phyloP scores from a whole-genome alignment of 164 flowering plant species.

The Vitis labrusca region DNA sequence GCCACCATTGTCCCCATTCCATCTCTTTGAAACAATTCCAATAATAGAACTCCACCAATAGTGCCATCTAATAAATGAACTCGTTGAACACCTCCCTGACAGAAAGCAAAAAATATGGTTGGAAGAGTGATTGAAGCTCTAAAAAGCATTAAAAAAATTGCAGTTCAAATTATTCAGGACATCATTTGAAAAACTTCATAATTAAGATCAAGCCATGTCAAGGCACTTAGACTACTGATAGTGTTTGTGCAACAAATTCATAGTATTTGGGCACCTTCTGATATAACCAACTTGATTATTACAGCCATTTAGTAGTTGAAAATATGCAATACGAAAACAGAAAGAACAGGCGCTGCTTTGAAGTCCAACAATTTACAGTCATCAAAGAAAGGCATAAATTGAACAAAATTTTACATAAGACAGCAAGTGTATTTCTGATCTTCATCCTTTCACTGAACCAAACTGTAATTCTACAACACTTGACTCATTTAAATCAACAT shows the following conservation, averaged over 20 bases:
- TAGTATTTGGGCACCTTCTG: too few species aligned
- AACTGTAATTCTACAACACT: too few species aligned
- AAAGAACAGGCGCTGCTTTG: background rate
- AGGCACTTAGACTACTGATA: background rate
- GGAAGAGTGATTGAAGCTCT: background rate
- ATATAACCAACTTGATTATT: too few species aligned
- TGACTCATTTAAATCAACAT: too few species aligned
- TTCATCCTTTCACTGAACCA: background rate
- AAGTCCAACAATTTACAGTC: background rate
- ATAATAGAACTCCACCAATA: constrained; percentile 66
- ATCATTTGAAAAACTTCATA: too few species aligned
- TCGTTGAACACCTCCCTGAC: constrained; percentile 98
- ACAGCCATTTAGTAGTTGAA: too few species aligned
- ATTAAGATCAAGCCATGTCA: background rate
- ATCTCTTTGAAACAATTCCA: constrained; percentile 92
- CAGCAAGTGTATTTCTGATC: background rate
- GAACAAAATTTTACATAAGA: background rate
- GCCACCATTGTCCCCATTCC: constrained; percentile 99
- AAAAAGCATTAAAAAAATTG: constrained; percentile 7
- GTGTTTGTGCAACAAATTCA: background rate
- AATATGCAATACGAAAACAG: too few species aligned
- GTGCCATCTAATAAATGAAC: constrained; percentile 95
- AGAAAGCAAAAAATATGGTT: constrained; percentile 11
- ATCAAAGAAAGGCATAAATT: background rate
- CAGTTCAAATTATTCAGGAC: background rate